Percentiles rank a stretch among this genome's conserved stretches.
phyloP scores from a whole-genome alignment of 768 basidiomycete species.

The Tricholoma furcatifolium region DNA sequence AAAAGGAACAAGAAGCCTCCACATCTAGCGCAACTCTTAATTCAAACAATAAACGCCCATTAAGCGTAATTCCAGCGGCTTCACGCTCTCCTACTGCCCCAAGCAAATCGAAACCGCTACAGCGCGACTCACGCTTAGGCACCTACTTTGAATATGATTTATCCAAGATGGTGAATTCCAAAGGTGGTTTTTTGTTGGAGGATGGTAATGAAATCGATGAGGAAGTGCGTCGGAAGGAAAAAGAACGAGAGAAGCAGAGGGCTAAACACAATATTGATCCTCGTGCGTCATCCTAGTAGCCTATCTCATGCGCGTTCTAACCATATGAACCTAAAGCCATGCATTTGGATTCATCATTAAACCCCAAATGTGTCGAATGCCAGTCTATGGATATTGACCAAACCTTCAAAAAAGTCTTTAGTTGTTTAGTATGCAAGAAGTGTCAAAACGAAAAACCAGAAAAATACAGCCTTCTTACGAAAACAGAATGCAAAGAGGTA shows the following conservation, averaged over 20 bases:
- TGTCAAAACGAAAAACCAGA: constrained; percentile 91
- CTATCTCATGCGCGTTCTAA: neutral
- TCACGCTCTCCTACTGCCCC: constrained; percentile 62
- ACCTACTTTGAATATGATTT: constrained; percentile 97
- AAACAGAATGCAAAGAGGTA: constrained; percentile 97
- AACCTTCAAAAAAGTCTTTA: constrained; percentile 77
- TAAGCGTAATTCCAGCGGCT: constrained; percentile 53
- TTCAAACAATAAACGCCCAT: constrained; percentile 73
- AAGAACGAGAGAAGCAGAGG: constrained; percentile 76
- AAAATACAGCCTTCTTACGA: constrained; percentile 92
- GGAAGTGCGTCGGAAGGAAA: constrained; percentile 71
- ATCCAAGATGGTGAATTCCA: constrained; percentile 94
- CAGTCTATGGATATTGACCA: constrained; percentile 87
- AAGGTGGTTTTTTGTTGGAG: constrained; percentile 93
- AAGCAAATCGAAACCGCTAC: constrained; percentile 50
- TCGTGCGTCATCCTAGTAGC: constrained; percentile 41
- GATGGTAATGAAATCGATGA: constrained; percentile 84
- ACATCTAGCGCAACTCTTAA: constrained; percentile 47
- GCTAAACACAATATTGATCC: constrained; percentile 75
- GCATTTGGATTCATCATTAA: constrained; percentile 65
- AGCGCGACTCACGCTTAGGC: constrained; percentile 77
- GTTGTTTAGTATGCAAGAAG: constrained; percentile 80
- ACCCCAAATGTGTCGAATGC: constrained; percentile 88
- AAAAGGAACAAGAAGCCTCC: constrained; percentile 54
- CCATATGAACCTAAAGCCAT: constrained; percentile 53